Evolutionary conservation across 192 early-diverging fungal species (phyloP), one percentile per base, ranked within the genome.

Genomic region (Gryganskiella cystojenkinii): DNA sequence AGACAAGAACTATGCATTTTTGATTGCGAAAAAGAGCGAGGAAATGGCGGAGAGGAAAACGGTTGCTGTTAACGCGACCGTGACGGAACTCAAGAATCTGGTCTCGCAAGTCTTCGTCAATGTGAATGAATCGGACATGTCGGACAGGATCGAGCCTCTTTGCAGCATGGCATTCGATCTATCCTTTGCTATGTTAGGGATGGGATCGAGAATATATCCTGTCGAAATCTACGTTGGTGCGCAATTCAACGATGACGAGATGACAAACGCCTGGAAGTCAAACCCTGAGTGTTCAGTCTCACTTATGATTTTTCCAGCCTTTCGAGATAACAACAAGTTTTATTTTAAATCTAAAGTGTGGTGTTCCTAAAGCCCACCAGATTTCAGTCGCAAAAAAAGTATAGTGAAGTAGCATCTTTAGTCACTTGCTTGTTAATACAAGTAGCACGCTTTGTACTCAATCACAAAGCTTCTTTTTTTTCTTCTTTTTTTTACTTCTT

Each of bases 131-230:
- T 27, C 22, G 5, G 37, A 13, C 42, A 60, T 60, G 28, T 50
- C 46, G 9, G 30, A 47, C 46, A 47, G 34, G 47, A 62, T 50
- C 46, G 31, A 47, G 10, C 20, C 20, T 28, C 60, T 62, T 10
- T 62, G 60, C 44, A 35, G 50, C 60, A 37, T 24, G 17, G 46
- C 60, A 10, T 62, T 62, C 60, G 60, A 62, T 49, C 60, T 62
- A 44, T 50, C 44, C 33, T 62, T 46, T 24, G 60, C 46, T 22
- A 62, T 62, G 60, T 62, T 62, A 50, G 60, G 60, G 50, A 50
- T 62, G 60, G 60, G 50, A 14, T 62, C 60, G 45, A 50, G 14
- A 43, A 28, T 62, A 25, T 62, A 62, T 51, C 60, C 60, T 30
- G 8, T 14, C 46, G 13, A 0, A 35, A 34, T 35, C 13, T 5